Evolutionary conservation across 257 asterid species (phyloP), one percentile per base, ranked within the genome.

Genomic region (Penstemon eatonii): DNA sequence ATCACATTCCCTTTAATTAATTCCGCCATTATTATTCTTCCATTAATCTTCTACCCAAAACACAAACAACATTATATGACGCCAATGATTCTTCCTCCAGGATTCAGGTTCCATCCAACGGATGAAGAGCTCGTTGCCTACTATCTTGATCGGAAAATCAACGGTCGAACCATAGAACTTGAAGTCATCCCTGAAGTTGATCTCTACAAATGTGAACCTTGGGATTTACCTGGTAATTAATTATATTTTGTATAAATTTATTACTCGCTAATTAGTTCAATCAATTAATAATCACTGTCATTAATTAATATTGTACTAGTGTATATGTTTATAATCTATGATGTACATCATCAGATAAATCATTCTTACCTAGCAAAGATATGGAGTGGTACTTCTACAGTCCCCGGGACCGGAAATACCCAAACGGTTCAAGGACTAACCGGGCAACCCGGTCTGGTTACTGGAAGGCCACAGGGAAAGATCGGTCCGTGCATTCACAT

Each of bases 391-490:
- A 88, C 70, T 88, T 88, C 72, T 86, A 81, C 69, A 82, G 95
- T 49, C 90, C 89, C 5, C 78, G 92, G 36, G 92, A 88, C 65
- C 69, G 89, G 74, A 88, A 88, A 66, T 88, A 88, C 72, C 95
- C 95, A 1, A 88, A 88, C 68, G 92, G 95, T 71, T 84, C 90
- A 47, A 71, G 92, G 76, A 88, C 95, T 0, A 88, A 88, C 45
- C 80, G 92, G 51, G 95, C 95, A 12, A 88, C 95, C 5, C 78
- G 82, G 53, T 81, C 88, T 7, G 92, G 95, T 0, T 87, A 87
- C 69, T 87, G 95, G 95, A 87, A 87, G 80, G 95, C 95, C 3
- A 88, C 95, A 0, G 95, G 92, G 4, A 88, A 88, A 47, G 95
- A 88, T 41, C 78, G 95, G 67, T 7, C 76, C 0, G 92, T 88